Evolutionary conservation across 257 asterid species (phyloP), one percentile per base, ranked within the genome.

Genomic region (Leonotis leonurus): DNA sequence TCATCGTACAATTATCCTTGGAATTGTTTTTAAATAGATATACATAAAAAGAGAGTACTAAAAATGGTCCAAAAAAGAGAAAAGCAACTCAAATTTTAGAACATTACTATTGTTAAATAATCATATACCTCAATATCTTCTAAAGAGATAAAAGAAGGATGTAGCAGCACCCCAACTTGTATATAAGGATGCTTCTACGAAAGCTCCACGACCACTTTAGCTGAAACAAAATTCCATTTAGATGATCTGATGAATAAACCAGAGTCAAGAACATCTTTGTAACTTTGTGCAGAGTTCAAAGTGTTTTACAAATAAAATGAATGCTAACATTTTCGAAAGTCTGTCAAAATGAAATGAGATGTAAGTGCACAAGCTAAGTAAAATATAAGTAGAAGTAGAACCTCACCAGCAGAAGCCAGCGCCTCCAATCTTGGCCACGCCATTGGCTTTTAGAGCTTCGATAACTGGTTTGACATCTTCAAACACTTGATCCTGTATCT

Each of bases 341-440:
- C n/a, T n/a, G n/a, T n/a, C n/a, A n/a, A n/a, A n/a, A n/a, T n/a
- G n/a, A n/a, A n/a, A n/a, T n/a, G 30, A 32, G 6, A 7, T 4
- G 20, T 13, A 58, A 22, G 12, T 0, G 6, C 18, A 8, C 30
- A 3, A 25, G 4, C 20, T 20, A 4, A 8, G 25, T 25, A 4
- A 29, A 10, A 8, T n/a, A 29, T 20, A 41, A 57, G 3, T 3
- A 29, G 3, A 21, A 39, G 21, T 17, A 12, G 44, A 14, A 82
- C 93, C 89, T 70, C 89, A 87, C 87, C 93, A 85, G 43, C 89
- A 85, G 67, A 77, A 85, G 69, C 93, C 93, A 8, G 26, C 89
- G 24, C 83, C 93, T 65, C 87, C 93, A 17, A 85, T 70, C 68
- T 78, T 80, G 36, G 74, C 68, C 60, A 70, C 30, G 44, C 89